Percentiles rank a stretch among this genome's conserved stretches.
These are phyloP conservation scores for Pyrrhoderma lamaoense DNA, from an alignment of 1,284 basidiomycete genomes.

Conservation along the genomic window DNA sequence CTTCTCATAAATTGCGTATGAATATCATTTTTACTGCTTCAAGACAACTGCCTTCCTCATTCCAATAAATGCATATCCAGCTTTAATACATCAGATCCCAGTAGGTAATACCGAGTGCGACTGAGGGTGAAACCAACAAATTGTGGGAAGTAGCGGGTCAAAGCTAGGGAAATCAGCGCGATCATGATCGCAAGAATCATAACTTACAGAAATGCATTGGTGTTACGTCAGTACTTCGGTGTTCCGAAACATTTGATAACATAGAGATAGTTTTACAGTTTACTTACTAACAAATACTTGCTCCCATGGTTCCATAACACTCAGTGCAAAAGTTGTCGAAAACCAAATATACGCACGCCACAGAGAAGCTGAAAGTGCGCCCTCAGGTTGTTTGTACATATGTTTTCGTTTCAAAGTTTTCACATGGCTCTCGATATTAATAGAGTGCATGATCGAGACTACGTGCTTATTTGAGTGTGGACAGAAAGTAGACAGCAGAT, in stretches of 20 bases:
- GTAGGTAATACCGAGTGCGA: constrained; percentile 33
- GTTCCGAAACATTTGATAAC: not conserved
- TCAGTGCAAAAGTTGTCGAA: constrained; percentile 54
- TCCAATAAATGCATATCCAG: no score
- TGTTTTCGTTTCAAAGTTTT: not conserved
- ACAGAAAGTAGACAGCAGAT: no score
- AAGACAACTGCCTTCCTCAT: no score
- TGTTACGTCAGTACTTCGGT: no score
- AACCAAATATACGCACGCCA: constrained; percentile 46
- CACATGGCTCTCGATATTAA: no score
- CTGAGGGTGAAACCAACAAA: constrained; percentile 27
- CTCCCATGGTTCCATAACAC: constrained; percentile 68
- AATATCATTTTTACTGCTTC: no score
- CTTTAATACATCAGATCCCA: constrained; percentile 21
- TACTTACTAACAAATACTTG: constrained; percentile 47
- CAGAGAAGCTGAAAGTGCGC: constrained; percentile 30
- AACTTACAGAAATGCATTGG: constrained; percentile 21
- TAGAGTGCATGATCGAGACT: not conserved
- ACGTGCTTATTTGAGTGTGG: no score
- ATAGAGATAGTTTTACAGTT: not conserved
- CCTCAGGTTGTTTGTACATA: constrained; percentile 25
- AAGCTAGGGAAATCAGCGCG: constrained; percentile 27
- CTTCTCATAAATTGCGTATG: no score
- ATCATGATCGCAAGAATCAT: constrained; percentile 26
- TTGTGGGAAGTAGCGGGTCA: constrained; percentile 32